Percentiles rank a stretch among this genome's conserved stretches.
Evolutionary conservation across 2,329 filamentous ascomycete species (phyloP).

Genomic region (Thelonectria blattea): DNA sequence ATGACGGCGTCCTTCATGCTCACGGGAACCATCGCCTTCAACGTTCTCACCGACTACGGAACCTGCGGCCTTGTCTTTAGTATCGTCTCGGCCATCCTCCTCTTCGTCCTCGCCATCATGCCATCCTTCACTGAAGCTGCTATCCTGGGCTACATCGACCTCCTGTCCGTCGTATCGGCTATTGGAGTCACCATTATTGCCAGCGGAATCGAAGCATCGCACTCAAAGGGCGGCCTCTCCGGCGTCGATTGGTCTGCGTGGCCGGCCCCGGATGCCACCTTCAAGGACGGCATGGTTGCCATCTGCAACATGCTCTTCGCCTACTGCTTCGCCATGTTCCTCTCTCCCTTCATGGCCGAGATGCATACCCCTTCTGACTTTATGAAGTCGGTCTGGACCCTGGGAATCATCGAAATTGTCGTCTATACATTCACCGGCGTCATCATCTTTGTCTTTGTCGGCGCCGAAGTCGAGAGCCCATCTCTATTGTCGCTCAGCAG

Average conservation of each 20-base stretch:
- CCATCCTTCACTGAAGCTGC: constrained; percentile 49
- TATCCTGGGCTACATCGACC: constrained; percentile 30
- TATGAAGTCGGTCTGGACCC: constrained; percentile 57
- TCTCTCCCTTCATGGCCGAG: constrained; percentile 52
- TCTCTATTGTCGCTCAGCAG: constrained; percentile 66
- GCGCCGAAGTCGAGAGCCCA: constrained; percentile 63
- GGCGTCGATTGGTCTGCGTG: constrained; percentile 42
- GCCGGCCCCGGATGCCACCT: constrained; percentile 46
- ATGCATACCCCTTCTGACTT: constrained; percentile 50
- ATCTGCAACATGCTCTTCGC: constrained; percentile 70
- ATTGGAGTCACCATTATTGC: constrained; percentile 68
- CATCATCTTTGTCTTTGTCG: constrained; percentile 70
- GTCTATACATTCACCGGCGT: constrained; percentile 68
- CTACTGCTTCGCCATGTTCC: constrained; percentile 57
- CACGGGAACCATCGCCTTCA: constrained; percentile 69
- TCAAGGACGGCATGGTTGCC: constrained; percentile 60
- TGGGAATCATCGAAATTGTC: constrained; percentile 61
- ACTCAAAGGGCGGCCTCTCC: neutral
- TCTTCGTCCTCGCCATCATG: constrained; percentile 47
- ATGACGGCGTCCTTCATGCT: constrained; percentile 69
- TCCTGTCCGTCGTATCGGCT: constrained; percentile 48
- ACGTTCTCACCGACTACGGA: constrained; percentile 61
- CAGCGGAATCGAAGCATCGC: constrained; percentile 52
- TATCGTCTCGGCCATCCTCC: constrained; percentile 46
- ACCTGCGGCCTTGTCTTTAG: constrained; percentile 46